Evolutionary conservation across 805 yeast species (phyloP).

Genomic region (Saccharomycopsis schoenii): DNA sequence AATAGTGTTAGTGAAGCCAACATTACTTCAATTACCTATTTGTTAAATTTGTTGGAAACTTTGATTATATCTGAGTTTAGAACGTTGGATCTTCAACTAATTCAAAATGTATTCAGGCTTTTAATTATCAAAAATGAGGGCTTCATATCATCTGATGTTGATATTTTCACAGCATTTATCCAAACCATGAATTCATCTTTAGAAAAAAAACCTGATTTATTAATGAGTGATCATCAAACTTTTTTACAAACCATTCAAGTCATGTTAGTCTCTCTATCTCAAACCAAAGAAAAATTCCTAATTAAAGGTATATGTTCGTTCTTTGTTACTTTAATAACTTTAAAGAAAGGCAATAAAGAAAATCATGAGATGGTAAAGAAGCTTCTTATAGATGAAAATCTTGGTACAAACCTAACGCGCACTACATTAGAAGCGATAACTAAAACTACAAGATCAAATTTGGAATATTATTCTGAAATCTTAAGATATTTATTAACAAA

Average conservation of each 20-base stretch:
- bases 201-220: conserved; percentile 14
- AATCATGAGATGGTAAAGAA: conserved; percentile 31
- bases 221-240: background rate
- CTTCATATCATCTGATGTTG: conserved; percentile 8
- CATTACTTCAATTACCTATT: conserved; percentile 22
- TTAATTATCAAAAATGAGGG: conserved; percentile 3
- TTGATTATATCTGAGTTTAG: conserved; percentile 26
- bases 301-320: conserved; percentile 41
- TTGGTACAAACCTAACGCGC: conserved; percentile 27
- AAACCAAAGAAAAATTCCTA: conserved; percentile 40
- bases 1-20: background rate
- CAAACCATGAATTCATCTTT: conserved; percentile 1
- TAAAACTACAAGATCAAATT: conserved; percentile 45
- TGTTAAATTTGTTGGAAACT: conserved; percentile 25
- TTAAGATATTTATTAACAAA: conserved; percentile 41
- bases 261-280: conserved; percentile 1
- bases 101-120: background rate
- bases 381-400: conserved; percentile 24
- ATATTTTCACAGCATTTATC: conserved; percentile 6
- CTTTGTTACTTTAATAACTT: conserved; percentile 38
- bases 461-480: conserved; percentile 47
- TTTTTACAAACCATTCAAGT: background rate
- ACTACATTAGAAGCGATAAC: conserved; percentile 35
- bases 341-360: conserved; percentile 35
- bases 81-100: conserved; percentile 20